phyloP scores from a whole-genome alignment of 1,139 yeast species.

The Blastobotrys illinoisensis region DNA sequence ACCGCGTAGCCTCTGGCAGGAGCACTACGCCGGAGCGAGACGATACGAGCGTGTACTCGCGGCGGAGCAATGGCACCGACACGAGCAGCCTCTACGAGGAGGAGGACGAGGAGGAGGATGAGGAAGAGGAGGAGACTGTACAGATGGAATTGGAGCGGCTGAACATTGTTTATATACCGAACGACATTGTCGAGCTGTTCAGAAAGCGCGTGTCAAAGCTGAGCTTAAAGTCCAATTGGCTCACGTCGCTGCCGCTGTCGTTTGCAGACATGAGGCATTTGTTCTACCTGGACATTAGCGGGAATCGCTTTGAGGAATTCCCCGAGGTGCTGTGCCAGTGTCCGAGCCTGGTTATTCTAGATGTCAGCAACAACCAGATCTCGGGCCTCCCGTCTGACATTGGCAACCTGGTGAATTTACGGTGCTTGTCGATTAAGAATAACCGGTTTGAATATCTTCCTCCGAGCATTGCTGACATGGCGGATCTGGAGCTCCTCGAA shows the following conservation, averaged over 20 bases:
- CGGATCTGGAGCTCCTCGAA: conserved; percentile 56
- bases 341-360: conserved; percentile 55
- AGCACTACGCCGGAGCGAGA: background rate
- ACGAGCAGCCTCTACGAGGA: conserved; percentile 6
- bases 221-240: conserved; percentile 47
- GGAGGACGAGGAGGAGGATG: conserved; percentile 16
- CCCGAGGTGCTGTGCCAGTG: conserved; percentile 44
- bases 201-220: conserved; percentile 43
- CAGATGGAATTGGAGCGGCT: conserved; percentile 32
- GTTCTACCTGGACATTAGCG: conserved; percentile 61
- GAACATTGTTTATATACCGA: conserved; percentile 33
- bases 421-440: conserved; percentile 57
- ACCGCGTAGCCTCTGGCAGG: background rate
- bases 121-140: conserved; percentile 15
- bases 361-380: conserved; percentile 56
- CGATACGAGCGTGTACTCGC: background rate
- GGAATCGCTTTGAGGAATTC: conserved; percentile 49
- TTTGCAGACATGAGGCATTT: conserved; percentile 45
- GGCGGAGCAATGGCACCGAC: conserved; percentile 6
- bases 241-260: conserved; percentile 45
- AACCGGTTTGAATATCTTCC: conserved; percentile 58
- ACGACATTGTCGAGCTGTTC: conserved; percentile 39
- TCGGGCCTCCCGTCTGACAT: conserved; percentile 41
- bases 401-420: conserved; percentile 35
- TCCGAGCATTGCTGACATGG: conserved; percentile 48